phyloP scores from a whole-genome alignment of 2,329 filamentous ascomycete species.

The Aspergillus sp. region DNA sequence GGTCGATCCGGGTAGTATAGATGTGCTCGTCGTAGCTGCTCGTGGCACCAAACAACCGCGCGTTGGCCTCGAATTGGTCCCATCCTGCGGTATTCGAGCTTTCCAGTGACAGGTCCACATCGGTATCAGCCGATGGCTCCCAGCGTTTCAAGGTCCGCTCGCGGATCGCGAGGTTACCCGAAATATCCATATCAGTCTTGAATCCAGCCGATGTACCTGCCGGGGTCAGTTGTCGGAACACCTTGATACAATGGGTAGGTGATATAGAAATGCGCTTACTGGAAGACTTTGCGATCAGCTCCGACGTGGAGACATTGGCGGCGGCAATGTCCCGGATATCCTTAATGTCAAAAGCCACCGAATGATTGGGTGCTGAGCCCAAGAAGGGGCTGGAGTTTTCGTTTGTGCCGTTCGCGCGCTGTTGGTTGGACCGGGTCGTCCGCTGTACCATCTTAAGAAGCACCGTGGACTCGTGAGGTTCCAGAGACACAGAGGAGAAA shows the following conservation, averaged over 20 bases:
- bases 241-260: neutral
- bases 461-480: constrained; percentile 53
- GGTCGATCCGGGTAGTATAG: constrained; percentile 90
- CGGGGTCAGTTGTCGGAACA: neutral
- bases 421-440: constrained; percentile 35
- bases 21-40: constrained; percentile 92
- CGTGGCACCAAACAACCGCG: constrained; percentile 79
- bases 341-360: constrained; percentile 61
- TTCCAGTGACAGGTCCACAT: constrained; percentile 70
- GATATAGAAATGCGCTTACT: constrained; percentile 52
- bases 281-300: constrained; percentile 49
- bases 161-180: constrained; percentile 64
- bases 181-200: constrained; percentile 85
- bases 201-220: constrained; percentile 68
- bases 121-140: constrained; percentile 65
- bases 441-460: constrained; percentile 65
- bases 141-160: constrained; percentile 79
- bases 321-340: constrained; percentile 59
- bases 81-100: constrained; percentile 56
- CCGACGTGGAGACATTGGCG: constrained; percentile 52
- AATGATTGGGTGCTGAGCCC: constrained; percentile 44
- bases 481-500: constrained; percentile 55
- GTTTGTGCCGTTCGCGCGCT: constrained; percentile 42
- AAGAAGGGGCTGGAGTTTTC: constrained; percentile 39
- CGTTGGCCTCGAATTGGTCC: constrained; percentile 94